phyloP scores from a whole-genome alignment of 306 rosid species.

The Dalbergia oliveri region DNA sequence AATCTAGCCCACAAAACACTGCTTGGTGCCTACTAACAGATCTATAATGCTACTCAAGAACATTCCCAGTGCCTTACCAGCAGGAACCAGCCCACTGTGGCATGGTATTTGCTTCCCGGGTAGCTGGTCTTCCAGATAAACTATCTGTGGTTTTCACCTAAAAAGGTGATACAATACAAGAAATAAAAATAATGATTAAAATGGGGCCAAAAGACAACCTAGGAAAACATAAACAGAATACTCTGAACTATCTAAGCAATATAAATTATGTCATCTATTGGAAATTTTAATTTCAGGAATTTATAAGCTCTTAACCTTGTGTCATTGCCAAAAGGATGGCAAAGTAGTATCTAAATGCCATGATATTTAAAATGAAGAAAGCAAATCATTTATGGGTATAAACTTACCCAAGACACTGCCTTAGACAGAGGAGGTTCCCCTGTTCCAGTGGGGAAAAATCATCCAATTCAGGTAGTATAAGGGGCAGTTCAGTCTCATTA shows the following conservation, averaged over 20 bases:
- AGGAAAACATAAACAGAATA: constrained; percentile 29
- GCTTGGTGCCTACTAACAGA: constrained; percentile 31
- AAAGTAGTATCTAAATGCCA: constrained; percentile 22
- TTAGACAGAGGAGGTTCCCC: constrained; percentile 96
- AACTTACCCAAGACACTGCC: constrained; percentile 85
- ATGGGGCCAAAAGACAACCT: constrained; percentile 9
- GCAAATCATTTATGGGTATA: constrained; percentile 21
- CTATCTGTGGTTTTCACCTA: constrained; percentile 77
- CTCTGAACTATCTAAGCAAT: constrained; percentile 31
- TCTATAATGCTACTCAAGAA: constrained; percentile 33
- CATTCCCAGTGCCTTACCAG: constrained; percentile 68
- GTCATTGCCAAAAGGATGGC: constrained; percentile 23
- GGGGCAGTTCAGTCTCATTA: constrained; percentile 83
- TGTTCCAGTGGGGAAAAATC: constrained; percentile 93
- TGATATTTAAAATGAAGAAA: constrained; percentile 33
- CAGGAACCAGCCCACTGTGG: constrained; percentile 99
- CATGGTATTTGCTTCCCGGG: constrained; percentile 94
- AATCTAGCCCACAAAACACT: constrained; percentile 19
- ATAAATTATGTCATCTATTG: background rate
- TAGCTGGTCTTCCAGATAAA: constrained; percentile 83
- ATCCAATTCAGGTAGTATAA: constrained; percentile 90
- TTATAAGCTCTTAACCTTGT: constrained; percentile 5
- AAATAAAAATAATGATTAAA: constrained; percentile 26
- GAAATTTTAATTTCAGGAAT: background rate
- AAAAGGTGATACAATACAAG: constrained; percentile 37